Conservation (phyloP, 805 yeast species). For the Starmera pachycereana region DNA sequence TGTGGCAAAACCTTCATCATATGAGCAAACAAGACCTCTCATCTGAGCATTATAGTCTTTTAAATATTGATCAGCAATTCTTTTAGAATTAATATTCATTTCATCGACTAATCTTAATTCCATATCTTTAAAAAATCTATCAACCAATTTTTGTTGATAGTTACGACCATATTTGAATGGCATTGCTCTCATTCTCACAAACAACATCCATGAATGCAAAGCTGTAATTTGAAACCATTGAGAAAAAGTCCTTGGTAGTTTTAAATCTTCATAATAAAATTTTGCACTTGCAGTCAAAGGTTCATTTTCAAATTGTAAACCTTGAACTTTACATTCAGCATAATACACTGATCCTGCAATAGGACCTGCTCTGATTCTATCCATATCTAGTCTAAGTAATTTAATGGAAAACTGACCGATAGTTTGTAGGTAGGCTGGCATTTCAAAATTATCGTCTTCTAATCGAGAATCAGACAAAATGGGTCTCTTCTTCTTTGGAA, state of each 20-base stretch:
- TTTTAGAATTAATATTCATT: constrained; percentile 70
- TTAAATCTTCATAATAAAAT: constrained; percentile 79
- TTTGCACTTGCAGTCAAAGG: constrained; percentile 61
- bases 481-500: constrained; percentile 22
- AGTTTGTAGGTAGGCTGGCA: constrained; percentile 41
- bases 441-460: constrained; percentile 25
- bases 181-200: constrained; percentile 93
- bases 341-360: constrained; percentile 86
- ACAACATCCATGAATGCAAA: constrained; percentile 87
- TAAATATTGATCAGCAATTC: constrained; percentile 76
- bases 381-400: constrained; percentile 75
- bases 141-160: constrained; percentile 87
- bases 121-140: constrained; percentile 81
- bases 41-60: constrained; percentile 87
- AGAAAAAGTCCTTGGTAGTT: constrained; percentile 78
- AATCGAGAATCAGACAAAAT: constrained; percentile 27
- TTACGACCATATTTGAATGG: constrained; percentile 82
- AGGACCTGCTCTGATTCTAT: constrained; percentile 84
- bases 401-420: constrained; percentile 58
- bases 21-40: constrained; percentile 80
- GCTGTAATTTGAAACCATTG: constrained; percentile 93
- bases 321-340: constrained; percentile 81
- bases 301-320: constrained; percentile 64
- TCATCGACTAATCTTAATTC: constrained; percentile 80
- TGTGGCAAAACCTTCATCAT: constrained; percentile 83